Evolutionary conservation across 441 rosid genomes (phyloP).

Genomic region (California macrophylla): DNA sequence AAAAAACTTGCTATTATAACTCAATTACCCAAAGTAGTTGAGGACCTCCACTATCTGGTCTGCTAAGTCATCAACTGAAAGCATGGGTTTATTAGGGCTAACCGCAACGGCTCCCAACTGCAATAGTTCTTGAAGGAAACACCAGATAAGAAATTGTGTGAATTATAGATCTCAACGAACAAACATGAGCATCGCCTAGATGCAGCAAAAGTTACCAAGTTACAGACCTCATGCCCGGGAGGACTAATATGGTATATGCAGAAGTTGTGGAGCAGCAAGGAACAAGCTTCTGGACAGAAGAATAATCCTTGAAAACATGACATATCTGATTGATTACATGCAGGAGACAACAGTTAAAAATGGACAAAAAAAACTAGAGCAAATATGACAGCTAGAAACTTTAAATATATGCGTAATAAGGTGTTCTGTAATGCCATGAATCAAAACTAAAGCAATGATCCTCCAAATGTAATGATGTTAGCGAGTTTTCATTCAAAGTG

Average conservation of each 20-base stretch:
- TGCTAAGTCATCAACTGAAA: constrained; percentile 76
- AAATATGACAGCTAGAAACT: not conserved
- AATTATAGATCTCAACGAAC: not conserved
- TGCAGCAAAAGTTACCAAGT: constrained; percentile 7
- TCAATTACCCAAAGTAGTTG: constrained; percentile 70
- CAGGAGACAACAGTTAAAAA: constrained; percentile 23
- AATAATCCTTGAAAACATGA: constrained; percentile 55
- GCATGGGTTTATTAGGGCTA: constrained; percentile 42
- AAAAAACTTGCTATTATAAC: not conserved
- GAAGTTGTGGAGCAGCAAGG: constrained; percentile 84
- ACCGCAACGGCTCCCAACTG: constrained; percentile 87
- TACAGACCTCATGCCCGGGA: constrained; percentile 90
- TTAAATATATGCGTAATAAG: no score
- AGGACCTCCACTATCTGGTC: constrained; percentile 85
- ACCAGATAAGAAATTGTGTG: constrained; percentile 17
- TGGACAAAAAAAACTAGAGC: not conserved
- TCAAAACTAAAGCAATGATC: no score
- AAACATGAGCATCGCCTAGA: not conserved
- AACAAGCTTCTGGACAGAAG: constrained; percentile 80
- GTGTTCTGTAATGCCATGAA: no score
- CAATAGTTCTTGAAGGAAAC: constrained; percentile 46
- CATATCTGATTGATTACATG: constrained; percentile 38
- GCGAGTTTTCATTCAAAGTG: not conserved
- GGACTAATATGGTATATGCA: constrained; percentile 88
- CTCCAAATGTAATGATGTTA: constrained; percentile 26